A percentile compares a stretch with the other conserved stretches of the same genome.
phyloP scores from a whole-genome alignment of 2,329 filamentous ascomycete species.

The Clarireedia sp. region DNA sequence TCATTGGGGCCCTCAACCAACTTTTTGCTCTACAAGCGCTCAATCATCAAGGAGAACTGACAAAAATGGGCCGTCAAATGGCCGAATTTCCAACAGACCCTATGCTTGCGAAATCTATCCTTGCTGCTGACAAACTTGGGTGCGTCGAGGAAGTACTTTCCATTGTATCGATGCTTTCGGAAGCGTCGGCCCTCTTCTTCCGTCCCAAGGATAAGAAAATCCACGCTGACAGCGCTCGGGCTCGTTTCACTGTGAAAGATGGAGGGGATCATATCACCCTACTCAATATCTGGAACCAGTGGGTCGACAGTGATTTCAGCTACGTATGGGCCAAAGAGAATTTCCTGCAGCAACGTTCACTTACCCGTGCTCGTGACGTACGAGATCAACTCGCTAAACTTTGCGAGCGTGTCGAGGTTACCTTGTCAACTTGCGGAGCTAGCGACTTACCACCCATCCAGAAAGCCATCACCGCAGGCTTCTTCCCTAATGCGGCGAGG shows the following conservation, averaged over 20 bases:
- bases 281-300: conserved; percentile 92
- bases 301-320: conserved; percentile 85
- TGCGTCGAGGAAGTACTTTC: conserved; percentile 89
- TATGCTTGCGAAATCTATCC: conserved; percentile 81
- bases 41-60: conserved; percentile 81
- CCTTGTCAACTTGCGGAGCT: conserved; percentile 58
- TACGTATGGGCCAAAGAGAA: conserved; percentile 87
- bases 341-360: conserved; percentile 83
- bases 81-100: conserved; percentile 90
- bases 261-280: conserved; percentile 85
- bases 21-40: conserved; percentile 85
- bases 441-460: conserved; percentile 72
- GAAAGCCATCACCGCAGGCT: conserved; percentile 81
- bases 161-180: conserved; percentile 89
- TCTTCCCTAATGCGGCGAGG: conserved; percentile 87
- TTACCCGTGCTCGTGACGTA: conserved; percentile 83
- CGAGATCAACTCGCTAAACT: conserved; percentile 86
- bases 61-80: conserved; percentile 88
- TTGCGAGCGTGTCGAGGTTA: conserved; percentile 87
- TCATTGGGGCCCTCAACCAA: conserved; percentile 83
- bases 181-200: conserved; percentile 85
- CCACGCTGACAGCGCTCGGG: conserved; percentile 83
- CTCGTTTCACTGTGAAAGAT: conserved; percentile 81
- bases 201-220: conserved; percentile 95
- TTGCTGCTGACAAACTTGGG: conserved; percentile 82